Evolutionary conservation across 2,329 filamentous ascomycete genomes (phyloP).

Genomic region (Penicillium hesseltinei): DNA sequence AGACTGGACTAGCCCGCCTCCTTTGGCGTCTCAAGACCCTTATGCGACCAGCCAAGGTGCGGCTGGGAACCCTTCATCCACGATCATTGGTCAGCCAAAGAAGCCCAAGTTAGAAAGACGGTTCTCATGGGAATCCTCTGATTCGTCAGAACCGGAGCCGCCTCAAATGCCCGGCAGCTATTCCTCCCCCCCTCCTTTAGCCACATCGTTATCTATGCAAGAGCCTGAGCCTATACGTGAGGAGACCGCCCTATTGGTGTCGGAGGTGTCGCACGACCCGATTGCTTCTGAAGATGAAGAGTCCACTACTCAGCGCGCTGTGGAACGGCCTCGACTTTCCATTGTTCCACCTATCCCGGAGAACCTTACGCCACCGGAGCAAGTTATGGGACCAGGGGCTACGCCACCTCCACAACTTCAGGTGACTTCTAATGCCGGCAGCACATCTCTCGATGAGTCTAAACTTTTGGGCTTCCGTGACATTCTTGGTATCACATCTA

Average conservation of each 20-base stretch:
- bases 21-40: conserved; percentile 17
- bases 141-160: conserved; percentile 15
- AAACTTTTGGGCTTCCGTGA: conserved; percentile 67
- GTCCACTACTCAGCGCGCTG: conserved; percentile 11
- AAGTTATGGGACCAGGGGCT: conserved; percentile 13
- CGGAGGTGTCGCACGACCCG: conserved; percentile 8
- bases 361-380: conserved; percentile 14
- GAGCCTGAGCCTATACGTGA: conserved; percentile 20
- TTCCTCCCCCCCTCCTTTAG: conserved; percentile 13
- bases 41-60: conserved; percentile 10
- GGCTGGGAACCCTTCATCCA: conserved; percentile 4
- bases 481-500: conserved; percentile 67
- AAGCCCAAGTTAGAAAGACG: conserved; percentile 36
- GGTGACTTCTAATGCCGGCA: conserved; percentile 13
- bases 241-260: conserved; percentile 3
- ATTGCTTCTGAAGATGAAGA: conserved; percentile 9
- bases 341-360: conserved; percentile 30
- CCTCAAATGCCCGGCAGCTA: conserved; percentile 16
- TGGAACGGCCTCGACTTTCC: conserved; percentile 33
- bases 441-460: conserved; percentile 26
- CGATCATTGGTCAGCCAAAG: conserved; percentile 12
- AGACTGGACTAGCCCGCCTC: conserved; percentile 10
- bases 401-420: conserved; percentile 9
- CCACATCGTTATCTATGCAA: conserved; percentile 19
- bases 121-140: conserved; percentile 46